Base-by-base conservation (phyloP, 345 rosid species). In the Populus pruinosa region DNA sequence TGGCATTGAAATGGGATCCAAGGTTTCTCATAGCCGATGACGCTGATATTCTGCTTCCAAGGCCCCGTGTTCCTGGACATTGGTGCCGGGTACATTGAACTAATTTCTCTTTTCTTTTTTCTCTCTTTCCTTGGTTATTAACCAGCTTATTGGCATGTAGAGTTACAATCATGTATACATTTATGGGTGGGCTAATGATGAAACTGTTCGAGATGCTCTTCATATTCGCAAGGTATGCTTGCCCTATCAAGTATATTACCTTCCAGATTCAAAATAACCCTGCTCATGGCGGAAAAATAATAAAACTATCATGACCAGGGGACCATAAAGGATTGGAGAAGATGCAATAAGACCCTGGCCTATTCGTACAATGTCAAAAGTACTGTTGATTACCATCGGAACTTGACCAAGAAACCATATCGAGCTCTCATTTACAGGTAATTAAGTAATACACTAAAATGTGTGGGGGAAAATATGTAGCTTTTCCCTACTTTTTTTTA, bases 161-260 rank as follows among this genome's bases (percentile, higher is more conserved):
- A 70, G 61, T 21, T 33, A 75, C 36, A 59, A 79, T 20, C 75
- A 78, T 5, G 49, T 79, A 8, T 72, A 62, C 18, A 69, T 73
- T 25, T 70, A 66, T 76, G 29, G 23, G n/a, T 87, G 90, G 90
- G 85, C 88, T 12, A 85, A 87, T 78, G 79, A 85, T 25, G 75
- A 35, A 14, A n/a, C 67, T 43, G 86, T 83, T 59, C 87, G 70
- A 50, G 74, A 76, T 6, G 87, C 83, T 55, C 80, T 85, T 20
- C 70, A 79, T 11, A 70, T 75, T 68, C 75, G 85, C 4, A 63
- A 82, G 70, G 90, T 84, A 69, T 11, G 83, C 61, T 5, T 65
- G 14, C 41, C 13, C n/a, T 6, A 5, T 2, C 20, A 27, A 25
- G 11, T 35, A 2, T 6, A 1, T 6, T 3, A 23, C 2, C 50